Evolutionary conservation across 2,329 filamentous ascomycete genomes (phyloP).

Genomic region (Lachnellula suecica): DNA sequence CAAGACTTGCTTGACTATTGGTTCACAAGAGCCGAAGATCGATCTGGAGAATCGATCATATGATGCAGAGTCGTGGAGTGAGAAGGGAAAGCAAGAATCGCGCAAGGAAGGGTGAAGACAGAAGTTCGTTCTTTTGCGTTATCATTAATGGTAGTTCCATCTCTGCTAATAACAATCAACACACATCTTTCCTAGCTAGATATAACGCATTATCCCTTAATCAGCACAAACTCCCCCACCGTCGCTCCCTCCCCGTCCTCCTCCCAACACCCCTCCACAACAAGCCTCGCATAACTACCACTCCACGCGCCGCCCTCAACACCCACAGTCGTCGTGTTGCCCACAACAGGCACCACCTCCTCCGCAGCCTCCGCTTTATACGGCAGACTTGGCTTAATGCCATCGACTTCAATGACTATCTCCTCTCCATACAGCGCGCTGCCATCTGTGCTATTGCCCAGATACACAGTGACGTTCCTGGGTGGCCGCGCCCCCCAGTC

Average conservation of each 20-base stretch:
- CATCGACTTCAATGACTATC: slow-evolving; percentile 18
- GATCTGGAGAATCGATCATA: too few species aligned
- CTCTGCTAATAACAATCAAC: too few species aligned
- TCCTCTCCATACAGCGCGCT: slow-evolving; percentile 13
- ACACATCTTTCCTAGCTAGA: neutral
- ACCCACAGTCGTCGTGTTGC: slow-evolving; percentile 29
- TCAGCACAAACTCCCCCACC: slow-evolving; percentile 49
- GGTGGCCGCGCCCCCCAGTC: slow-evolving; percentile 61
- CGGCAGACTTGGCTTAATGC: slow-evolving; percentile 24
- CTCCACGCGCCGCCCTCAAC: slow-evolving; percentile 30
- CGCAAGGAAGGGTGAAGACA: too few species aligned
- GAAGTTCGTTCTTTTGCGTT: too few species aligned
- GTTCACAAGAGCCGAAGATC: too few species aligned
- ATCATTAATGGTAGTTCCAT: too few species aligned
- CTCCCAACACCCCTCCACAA: slow-evolving; percentile 46
- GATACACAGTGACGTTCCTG: slow-evolving; percentile 49
- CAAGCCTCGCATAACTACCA: slow-evolving; percentile 36
- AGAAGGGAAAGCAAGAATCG: too few species aligned
- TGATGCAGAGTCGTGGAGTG: too few species aligned
- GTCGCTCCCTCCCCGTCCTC: slow-evolving; percentile 43
- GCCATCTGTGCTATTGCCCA: slow-evolving; percentile 41
- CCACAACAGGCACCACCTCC: slow-evolving; percentile 26
- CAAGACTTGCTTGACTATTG: too few species aligned
- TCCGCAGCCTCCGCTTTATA: slow-evolving; percentile 20
- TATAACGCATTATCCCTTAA: slow-evolving; percentile 8